Percentiles rank a stretch among this genome's conserved stretches.
These are phyloP conservation scores for Aureoboletus auriporus DNA, from an alignment of 768 basidiomycete genomes.

Conservation along the genomic window DNA sequence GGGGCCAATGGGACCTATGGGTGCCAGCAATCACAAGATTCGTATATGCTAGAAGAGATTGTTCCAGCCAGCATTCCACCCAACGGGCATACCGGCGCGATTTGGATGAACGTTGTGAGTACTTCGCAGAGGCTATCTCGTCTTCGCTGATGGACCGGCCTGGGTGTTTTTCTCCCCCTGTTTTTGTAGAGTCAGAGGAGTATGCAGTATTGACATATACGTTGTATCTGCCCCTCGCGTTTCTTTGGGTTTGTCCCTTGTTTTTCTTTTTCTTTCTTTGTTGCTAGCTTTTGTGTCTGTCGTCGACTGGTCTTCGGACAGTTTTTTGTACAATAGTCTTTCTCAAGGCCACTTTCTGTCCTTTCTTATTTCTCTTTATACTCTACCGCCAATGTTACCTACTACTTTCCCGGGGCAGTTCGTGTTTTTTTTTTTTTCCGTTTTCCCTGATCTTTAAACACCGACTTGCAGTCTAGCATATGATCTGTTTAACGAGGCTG, in stretches of 20 bases:
- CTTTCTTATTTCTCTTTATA: slow-evolving; percentile 35
- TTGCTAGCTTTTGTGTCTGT: slow-evolving; percentile 5
- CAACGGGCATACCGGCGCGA: slow-evolving; percentile 29
- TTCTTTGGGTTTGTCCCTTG: slow-evolving; percentile 1
- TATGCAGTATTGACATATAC: slow-evolving; percentile 20
- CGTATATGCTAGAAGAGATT: slow-evolving; percentile 69
- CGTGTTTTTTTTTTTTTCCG: slow-evolving; percentile 12
- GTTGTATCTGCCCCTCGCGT: neutral
- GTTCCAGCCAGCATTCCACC: slow-evolving; percentile 34
- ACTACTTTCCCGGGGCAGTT: slow-evolving; percentile 1
- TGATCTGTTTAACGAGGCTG: slow-evolving; percentile 10
- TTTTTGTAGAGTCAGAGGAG: slow-evolving; percentile 21
- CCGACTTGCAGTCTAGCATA: slow-evolving; percentile 14
- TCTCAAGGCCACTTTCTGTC: slow-evolving; percentile 5
- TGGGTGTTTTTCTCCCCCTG: neutral
- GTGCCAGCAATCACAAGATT: slow-evolving; percentile 53
- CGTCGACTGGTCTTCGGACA: slow-evolving; percentile 7
- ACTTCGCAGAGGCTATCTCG: slow-evolving; percentile 23
- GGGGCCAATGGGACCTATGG: slow-evolving; percentile 49
- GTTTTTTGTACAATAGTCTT: slow-evolving; percentile 20
- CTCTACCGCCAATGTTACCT: slow-evolving; percentile 19
- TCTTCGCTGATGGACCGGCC: slow-evolving; percentile 29
- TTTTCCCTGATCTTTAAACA: too few species aligned
- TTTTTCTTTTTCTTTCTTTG: neutral
- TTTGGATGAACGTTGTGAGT: slow-evolving; percentile 47